These are phyloP conservation scores for Leccinum subtestaceum DNA, from an alignment of 768 basidiomycete genomes.

Conservation along the genomic window DNA sequence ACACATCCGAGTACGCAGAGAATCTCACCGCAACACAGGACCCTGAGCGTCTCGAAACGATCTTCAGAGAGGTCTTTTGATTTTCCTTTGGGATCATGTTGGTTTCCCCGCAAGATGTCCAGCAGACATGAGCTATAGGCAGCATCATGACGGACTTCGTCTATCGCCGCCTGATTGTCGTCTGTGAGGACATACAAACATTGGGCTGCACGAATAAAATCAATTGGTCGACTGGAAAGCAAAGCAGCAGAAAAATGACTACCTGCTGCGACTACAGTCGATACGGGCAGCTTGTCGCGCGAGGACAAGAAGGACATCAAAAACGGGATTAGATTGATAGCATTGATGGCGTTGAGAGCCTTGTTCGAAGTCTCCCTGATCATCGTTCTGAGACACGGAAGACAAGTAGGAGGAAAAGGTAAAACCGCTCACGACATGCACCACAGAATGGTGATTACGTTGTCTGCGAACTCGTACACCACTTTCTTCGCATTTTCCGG, in stretches of 20 bases:
- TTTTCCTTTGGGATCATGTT: slow-evolving; percentile 34
- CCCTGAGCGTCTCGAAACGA: slow-evolving; percentile 50
- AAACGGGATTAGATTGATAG: slow-evolving; percentile 74
- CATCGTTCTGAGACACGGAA: slow-evolving; percentile 21
- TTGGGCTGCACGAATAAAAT: slow-evolving; percentile 55
- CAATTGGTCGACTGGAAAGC: background rate
- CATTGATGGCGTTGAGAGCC: slow-evolving; percentile 74
- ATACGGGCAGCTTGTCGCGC: slow-evolving; percentile 62
- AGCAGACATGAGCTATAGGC: slow-evolving; percentile 64
- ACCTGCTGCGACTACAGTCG: slow-evolving; percentile 83
- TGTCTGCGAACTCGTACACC: slow-evolving; percentile 87
- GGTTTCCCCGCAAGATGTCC: slow-evolving; percentile 49
- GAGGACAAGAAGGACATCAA: slow-evolving; percentile 86
- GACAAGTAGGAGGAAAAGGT: background rate
- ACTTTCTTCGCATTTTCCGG: slow-evolving; percentile 71
- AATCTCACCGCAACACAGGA: slow-evolving; percentile 67
- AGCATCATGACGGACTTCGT: slow-evolving; percentile 60
- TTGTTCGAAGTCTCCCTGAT: slow-evolving; percentile 89
- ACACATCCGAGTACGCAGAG: background rate
- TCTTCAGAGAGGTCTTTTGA: slow-evolving; percentile 46
- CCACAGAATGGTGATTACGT: slow-evolving; percentile 90
- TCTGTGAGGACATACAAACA: slow-evolving; percentile 91
- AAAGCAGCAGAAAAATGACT: slow-evolving; percentile 11
- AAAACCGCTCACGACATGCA: slow-evolving; percentile 80
- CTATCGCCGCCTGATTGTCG: slow-evolving; percentile 76